phyloP scores from a whole-genome alignment of 1,284 basidiomycete genomes.

The Cystobasidium pallidum region DNA sequence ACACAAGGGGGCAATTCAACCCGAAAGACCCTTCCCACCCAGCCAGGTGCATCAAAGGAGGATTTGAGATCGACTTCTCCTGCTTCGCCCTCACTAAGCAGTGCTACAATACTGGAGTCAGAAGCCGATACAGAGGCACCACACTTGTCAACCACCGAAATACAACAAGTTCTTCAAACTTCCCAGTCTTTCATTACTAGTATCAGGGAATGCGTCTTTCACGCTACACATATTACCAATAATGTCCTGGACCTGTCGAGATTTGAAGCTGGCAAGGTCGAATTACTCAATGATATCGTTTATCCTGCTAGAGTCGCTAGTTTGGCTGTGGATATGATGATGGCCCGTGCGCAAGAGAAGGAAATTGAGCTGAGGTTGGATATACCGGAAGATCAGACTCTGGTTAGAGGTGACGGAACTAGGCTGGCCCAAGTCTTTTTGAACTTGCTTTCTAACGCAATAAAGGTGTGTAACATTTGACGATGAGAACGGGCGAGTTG shows the following conservation, averaged over 20 bases:
- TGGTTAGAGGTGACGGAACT: constrained; percentile 38
- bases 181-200: constrained; percentile 39
- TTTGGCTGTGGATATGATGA: constrained; percentile 43
- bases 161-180: constrained; percentile 27
- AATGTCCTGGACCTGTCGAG: constrained; percentile 39
- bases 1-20: background rate
- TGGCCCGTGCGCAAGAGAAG: constrained; percentile 45
- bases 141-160: constrained; percentile 12
- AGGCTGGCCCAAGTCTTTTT: constrained; percentile 44
- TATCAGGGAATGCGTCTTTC: constrained; percentile 40
- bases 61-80: background rate
- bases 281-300: constrained; percentile 37
- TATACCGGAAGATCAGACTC: constrained; percentile 36
- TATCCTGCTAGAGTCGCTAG: constrained; percentile 36
- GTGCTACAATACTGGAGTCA: constrained; percentile 5
- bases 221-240: constrained; percentile 42
- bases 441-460: constrained; percentile 44
- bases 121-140: constrained; percentile 15
- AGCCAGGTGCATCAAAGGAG: background rate
- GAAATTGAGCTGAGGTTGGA: constrained; percentile 46
- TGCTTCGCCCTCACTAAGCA: constrained; percentile 12
- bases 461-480: constrained; percentile 27
- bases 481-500: too few species aligned
- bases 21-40: background rate
- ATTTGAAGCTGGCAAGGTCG: constrained; percentile 42